Evolutionary conservation across 1,139 yeast species (phyloP).

Genomic region (Tardiomyces digboiensis): DNA sequence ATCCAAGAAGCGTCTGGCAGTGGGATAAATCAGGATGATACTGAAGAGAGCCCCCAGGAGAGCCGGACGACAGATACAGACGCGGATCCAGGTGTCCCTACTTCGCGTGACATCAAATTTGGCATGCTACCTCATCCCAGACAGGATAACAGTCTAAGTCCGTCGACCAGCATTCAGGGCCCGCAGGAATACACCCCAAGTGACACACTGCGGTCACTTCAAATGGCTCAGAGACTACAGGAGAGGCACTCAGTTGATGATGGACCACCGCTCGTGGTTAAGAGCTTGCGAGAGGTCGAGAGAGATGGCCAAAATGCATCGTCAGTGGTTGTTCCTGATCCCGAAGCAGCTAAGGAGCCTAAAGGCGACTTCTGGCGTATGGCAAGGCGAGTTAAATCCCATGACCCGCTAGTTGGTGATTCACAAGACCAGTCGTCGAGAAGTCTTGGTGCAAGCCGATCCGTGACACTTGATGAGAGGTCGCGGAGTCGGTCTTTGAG

Average conservation of each 20-base stretch:
- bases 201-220: constrained; percentile 76
- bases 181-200: constrained; percentile 37
- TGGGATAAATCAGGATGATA: background rate
- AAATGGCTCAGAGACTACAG: constrained; percentile 62
- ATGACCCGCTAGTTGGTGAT: too few relatives aligned
- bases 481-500: too few relatives aligned
- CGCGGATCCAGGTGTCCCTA: too few relatives aligned
- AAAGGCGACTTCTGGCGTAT: too few relatives aligned
- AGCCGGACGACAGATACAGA: constrained; percentile 4
- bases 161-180: constrained; percentile 21
- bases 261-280: constrained; percentile 76
- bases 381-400: too few relatives aligned
- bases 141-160: constrained; percentile 34
- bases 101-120: constrained; percentile 37
- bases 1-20: background rate
- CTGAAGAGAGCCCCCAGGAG: background rate
- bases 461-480: too few relatives aligned
- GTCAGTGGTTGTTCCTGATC: too few relatives aligned
- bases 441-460: too few relatives aligned
- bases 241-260: constrained; percentile 33
- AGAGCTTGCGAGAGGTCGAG: constrained; percentile 64
- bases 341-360: too few relatives aligned
- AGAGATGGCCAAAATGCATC: too few relatives aligned
- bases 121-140: constrained; percentile 36
- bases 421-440: too few relatives aligned